Evolutionary conservation across 2,329 filamentous ascomycete genomes (phyloP), one percentile per base, ranked within the genome.

Genomic region (Hymenoscyphus repandus): DNA sequence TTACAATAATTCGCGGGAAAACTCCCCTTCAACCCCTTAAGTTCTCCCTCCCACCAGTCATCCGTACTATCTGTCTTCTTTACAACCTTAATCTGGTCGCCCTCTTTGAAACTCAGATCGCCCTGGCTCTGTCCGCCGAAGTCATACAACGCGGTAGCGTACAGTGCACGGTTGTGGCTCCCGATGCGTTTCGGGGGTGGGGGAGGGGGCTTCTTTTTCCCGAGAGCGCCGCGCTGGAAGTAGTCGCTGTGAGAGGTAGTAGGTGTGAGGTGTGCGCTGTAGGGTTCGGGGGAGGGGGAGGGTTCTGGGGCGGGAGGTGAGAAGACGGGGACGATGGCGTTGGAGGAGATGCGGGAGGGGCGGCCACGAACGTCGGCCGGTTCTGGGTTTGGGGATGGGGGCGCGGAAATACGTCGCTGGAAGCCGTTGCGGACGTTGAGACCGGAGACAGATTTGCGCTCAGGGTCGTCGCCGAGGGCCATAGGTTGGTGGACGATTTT

Each of bases 31-130:
- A 73, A 67, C 0, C 88, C 88, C 37, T 74, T 73, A 12, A 91
- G 57, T 67, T 93, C 88, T 11, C 89, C 89, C 55, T 88, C 80
- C 89, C 89, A 95, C 88, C 89, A 95, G 65, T 93, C 89, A 69
- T 93, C 86, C 18, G 82, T 85, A 54, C 84, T 90, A 6, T 81
- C 78, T 2, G 89, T 93, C 72, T 86, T 89, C 71, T 88, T 88
- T 31, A 90, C 64, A 3, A 95, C 83, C 41, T 76, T 80, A 59
- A 95, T 95, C 45, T 78, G 75, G 62, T 93, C 89, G 1, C 88
- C 89, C 66, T 91, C 86, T 30, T 74, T 74, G 64, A 95, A 95
- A 2, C 76, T 76, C 46, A 95, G 66, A 66, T 95, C 89, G 0
- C 86, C 87, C 1, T 72, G 67, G 6, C 77, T 79, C 62, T 90